Evolutionary conservation across 352 stramenopile genomes (phyloP), one percentile per base, ranked within the genome.

Genomic region (Pythium oligandrum): DNA sequence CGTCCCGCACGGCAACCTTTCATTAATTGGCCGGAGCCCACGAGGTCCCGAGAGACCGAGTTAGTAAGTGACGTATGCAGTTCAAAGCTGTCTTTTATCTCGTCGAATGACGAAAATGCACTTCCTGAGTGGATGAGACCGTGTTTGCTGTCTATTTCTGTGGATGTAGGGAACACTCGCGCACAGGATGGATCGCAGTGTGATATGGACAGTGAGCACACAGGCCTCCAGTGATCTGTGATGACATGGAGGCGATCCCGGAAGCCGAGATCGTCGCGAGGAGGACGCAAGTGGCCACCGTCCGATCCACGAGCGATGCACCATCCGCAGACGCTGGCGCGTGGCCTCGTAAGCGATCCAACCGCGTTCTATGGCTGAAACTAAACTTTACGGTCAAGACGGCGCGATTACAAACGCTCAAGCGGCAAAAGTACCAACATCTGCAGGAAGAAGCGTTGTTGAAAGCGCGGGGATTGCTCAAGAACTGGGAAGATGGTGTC

Each of bases 311-410:
- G 48, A 74, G 59, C 34, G 63, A 63, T 1, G 26, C 10, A 7
- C n/a, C 31, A n/a, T 32, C 43, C 6, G 17, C 17, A 26, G 17
- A 26, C 17, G 17, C 17, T 26, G 17, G 17, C 17, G 17, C 17
- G 17, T 26, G 17, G 17, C 17, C 17, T 26, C 17, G 17, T 0
- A 26, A 26, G 17, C 17, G 17, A 26, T 26, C 53, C 37, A 61
- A 61, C 40, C 59, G 59, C 34, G 70, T 83, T 11, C 63, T 81
- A 6, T 87, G 79, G 79, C 66, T 90, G 46, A 84, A 88, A 44
- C 77, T 88, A 63, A 88, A 88, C 49, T 84, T 88, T 51, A 84
- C 75, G 7, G 73, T 87, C 61, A 83, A 90, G 60, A 48, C 77
- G 1, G 77, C 77, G 48, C 68, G 71, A 0, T 48, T 90, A 30